Base-by-base conservation (phyloP, 352 stramenopile genomes). In the Pythium vanterpoolii region DNA sequence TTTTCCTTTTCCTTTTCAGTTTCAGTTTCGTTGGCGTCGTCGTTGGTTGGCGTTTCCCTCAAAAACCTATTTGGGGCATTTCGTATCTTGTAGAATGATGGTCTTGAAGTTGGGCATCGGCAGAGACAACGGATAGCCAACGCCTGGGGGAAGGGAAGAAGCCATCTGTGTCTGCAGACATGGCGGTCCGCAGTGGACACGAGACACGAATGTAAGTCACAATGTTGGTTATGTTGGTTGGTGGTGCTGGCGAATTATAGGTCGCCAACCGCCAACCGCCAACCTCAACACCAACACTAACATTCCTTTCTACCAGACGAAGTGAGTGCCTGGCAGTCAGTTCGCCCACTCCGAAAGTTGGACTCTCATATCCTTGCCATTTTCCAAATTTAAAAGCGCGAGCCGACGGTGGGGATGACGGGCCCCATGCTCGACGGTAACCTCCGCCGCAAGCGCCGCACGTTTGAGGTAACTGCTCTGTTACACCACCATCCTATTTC, bases 361-460 rank as follows among this genome's bases (percentile, higher is more conserved):
- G n/a, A n/a, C n/a, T n/a, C n/a, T n/a, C n/a, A n/a, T n/a, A n/a
- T n/a, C n/a, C n/a, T n/a, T n/a, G n/a, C n/a, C n/a, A n/a, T n/a
- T n/a, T n/a, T n/a, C n/a, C n/a, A n/a, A n/a, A n/a, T n/a, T n/a
- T n/a, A n/a, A n/a, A n/a, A n/a, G n/a, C n/a, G n/a, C 7, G 40
- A 16, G 9, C 5, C 40, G 45, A 57, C 34, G 21, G 57, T 19
- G 44, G 26, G 21, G 30, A 89, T 87, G 76, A 55, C 76, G 47
- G 51, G 87, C 50, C 61, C 86, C 46, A 86, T 89, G 76, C 77
- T 77, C 26, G 77, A 89, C 60, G 83, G 87, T 49, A 83, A 85
- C 27, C 73, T 92, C 30, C 79, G 79, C 9, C 79, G 75, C 11
- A 79, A 71, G 21, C 80, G 83, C n/a, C 69, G 63, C 46, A 70